Conservation (phyloP, 2,329 filamentous ascomycete species). For the Nothophoma quercina region DNA sequence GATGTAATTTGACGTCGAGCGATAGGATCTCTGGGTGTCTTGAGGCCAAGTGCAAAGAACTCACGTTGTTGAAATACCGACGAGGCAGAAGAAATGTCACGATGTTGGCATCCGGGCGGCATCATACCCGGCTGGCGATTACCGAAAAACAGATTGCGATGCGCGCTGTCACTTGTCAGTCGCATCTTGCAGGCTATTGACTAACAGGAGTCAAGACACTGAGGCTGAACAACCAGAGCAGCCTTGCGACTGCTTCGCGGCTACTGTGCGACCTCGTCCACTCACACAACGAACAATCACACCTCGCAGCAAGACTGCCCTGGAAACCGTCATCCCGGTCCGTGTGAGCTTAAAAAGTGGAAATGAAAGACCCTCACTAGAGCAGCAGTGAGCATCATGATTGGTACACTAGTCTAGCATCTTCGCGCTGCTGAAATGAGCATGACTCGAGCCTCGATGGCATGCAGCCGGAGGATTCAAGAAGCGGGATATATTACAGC, state of each 20-base stretch:
- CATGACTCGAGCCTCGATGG: slow-evolving; percentile 21
- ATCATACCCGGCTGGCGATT: slow-evolving; percentile 6
- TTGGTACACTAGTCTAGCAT: slow-evolving; percentile 34
- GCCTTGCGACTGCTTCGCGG: not conserved
- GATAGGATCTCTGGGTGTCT: slow-evolving; percentile 1
- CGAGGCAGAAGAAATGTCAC: not conserved
- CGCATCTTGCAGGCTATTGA: not conserved
- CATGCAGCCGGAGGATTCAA: slow-evolving; percentile 14
- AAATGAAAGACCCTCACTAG: slow-evolving; percentile 34
- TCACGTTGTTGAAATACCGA: not conserved
- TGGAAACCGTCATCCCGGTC: slow-evolving; percentile 22
- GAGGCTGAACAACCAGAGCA: not conserved
- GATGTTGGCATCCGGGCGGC: slow-evolving; percentile 19
- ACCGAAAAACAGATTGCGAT: slow-evolving; percentile 27
- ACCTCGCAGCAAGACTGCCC: slow-evolving; percentile 21
- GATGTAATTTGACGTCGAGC: not conserved
- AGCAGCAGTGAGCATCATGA: slow-evolving; percentile 22
- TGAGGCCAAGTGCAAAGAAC: slow-evolving; percentile 4
- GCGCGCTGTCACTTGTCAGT: slow-evolving; percentile 20
- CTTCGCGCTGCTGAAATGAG: slow-evolving; percentile 34
- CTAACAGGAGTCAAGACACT: not conserved
- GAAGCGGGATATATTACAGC: slow-evolving; percentile 4
- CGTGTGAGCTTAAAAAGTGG: slow-evolving; percentile 44
- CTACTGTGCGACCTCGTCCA: not conserved
- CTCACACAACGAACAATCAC: not conserved